Base-by-base conservation (phyloP, 768 basidiomycete species). In the Mycena belliarum region DNA sequence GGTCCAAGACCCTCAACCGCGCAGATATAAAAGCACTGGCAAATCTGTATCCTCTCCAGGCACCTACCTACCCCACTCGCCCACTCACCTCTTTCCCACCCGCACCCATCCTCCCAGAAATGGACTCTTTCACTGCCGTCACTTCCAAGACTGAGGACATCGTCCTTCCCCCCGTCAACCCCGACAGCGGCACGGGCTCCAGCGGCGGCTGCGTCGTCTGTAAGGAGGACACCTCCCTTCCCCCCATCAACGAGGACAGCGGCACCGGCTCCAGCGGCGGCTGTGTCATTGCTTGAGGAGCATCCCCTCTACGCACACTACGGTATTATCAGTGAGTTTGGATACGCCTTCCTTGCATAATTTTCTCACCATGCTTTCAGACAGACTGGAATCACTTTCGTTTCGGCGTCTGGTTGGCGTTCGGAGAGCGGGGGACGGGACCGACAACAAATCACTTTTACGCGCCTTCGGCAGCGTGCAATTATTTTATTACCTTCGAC, bases 141-240 rank as follows among this genome's bases (percentile, higher is more conserved):
- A 47, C 52, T 37, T 26, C 44, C 35, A 47, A 47, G 37, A 15
- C 44, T 24, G 52, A 45, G 44, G 52, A 47, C 35, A 20, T 54
- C 44, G 26, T 54, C 51, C 41, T 52, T 20, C 52, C 52, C 52
- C 44, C 52, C 37, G 45, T 54, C 52, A 54, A 40, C 44, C 35
- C 46, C n/a, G 52, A 54, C 52, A 20, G 4, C 37, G 52, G 52
- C 44, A 32, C 43, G 18, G 56, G 56, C 33, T 50, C 56, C 46
- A 49, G 54, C 52, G 52, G 52, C 52, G 25, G 43, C 21, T 53
- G 52, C 43, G 52, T 53, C 43, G 56, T 57, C 56, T 57, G 56
- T 49, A 57, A 57, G 49, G 56, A 57, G 24, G 56, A 57, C 35
- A 50, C 56, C 23, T 37, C 49, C 42, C 56, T 57, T 49, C 56